These are phyloP conservation scores for Aphanomyces invadans DNA, from an alignment of 352 stramenopile genomes.

Conservation along the genomic window DNA sequence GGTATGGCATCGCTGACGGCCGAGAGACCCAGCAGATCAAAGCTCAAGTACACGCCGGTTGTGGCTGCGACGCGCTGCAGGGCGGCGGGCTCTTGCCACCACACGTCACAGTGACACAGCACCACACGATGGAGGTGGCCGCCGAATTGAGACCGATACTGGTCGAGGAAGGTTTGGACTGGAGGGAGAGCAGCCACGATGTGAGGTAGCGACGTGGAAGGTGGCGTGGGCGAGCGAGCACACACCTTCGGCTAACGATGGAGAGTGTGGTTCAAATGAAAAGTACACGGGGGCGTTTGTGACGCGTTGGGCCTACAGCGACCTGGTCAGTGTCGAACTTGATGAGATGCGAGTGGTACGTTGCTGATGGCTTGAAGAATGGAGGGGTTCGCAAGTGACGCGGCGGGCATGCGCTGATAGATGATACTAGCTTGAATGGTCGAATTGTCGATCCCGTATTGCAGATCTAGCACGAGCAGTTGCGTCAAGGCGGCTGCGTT, in stretches of 20 bases:
- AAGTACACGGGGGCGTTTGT: constrained; percentile 18
- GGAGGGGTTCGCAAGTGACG: neutral
- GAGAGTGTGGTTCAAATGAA: neutral
- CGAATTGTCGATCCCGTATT: constrained; percentile 38
- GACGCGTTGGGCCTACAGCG: constrained; percentile 3
- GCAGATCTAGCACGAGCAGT: constrained; percentile 49
- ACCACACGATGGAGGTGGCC: constrained; percentile 40
- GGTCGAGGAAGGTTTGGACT: neutral
- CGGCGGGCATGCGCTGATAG: constrained; percentile 3
- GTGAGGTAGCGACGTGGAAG: too few relatives aligned
- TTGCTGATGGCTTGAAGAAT: neutral
- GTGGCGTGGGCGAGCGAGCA: too few relatives aligned
- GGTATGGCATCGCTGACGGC: constrained; percentile 42
- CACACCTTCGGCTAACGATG: neutral
- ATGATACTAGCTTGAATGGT: constrained; percentile 22
- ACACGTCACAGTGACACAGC: constrained; percentile 64
- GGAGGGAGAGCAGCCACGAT: too few relatives aligned
- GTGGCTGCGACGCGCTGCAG: constrained; percentile 42
- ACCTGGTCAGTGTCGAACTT: neutral
- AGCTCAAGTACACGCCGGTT: constrained; percentile 43
- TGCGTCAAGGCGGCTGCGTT: constrained; percentile 32
- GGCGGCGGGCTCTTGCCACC: constrained; percentile 28
- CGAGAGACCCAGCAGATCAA: constrained; percentile 56
- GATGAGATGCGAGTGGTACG: neutral
- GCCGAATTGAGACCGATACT: constrained; percentile 4